Evolutionary conservation across 176 grass and related monocot genomes (phyloP), one percentile per base, ranked within the genome.

Genomic region (Raddia guianensis): DNA sequence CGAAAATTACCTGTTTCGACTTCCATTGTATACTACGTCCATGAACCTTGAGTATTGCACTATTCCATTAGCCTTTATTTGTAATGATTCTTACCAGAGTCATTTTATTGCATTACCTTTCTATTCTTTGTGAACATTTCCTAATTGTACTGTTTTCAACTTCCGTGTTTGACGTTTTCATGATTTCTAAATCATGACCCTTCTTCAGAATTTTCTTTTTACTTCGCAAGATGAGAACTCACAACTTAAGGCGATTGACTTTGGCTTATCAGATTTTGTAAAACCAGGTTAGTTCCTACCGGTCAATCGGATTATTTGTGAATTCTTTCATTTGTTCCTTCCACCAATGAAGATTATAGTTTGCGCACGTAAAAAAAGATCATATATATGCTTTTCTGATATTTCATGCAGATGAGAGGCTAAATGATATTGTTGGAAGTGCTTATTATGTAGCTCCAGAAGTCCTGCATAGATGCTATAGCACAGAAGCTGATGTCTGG

Each of bases 391-490:
- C 7, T 40, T 7, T 71, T 81, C 45, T 68, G 61, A 85, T 77
- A 68, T 66, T 84, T 40, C 73, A 68, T 84, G 50, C 77, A 94
- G 92, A 94, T 87, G 92, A 94, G 82, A 87, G 87, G 84, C 69
- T 94, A 18, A 94, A 94, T 91, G 92, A 98, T 73, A 94, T 98
- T 20, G 93, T 97, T 85, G 93, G 93, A 84, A 97, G 93, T 76
- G 93, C 90, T 70, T 97, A 97, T 84, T 97, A 97, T 60, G 90
- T 97, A 84, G 93, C 93, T 83, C 93, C 93, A 20, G 93, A 97
- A 84, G 90, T 97, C 84, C 74, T 94, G 63, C 92, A 91, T 68
- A 94, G 86, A 81, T 94, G 83, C 67, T 94, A 94, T 79, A 82
- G 92, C 74, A 91, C 89, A 56, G 92, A 94, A 87, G 92, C 92